Evolutionary conservation across 805 yeast species (phyloP).

Genomic region (Maudiozyma pseudohumilis): DNA sequence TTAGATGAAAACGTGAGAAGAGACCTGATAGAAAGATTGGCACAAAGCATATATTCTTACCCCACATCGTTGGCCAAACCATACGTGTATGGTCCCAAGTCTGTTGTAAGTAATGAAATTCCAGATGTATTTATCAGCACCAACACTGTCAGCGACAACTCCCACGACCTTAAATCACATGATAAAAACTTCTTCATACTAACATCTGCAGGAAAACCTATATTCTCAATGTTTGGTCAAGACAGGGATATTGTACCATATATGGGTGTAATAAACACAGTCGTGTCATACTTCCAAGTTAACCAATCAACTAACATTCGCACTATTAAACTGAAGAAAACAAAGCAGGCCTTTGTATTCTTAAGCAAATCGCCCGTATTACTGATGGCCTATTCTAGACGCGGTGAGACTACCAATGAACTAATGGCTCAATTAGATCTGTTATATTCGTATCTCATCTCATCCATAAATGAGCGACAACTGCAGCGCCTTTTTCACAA

Average conservation of each 20-base stretch:
- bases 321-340: slow-evolving; percentile 33
- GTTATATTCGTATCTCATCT: slow-evolving; percentile 66
- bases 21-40: slow-evolving; percentile 7
- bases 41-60: slow-evolving; percentile 16
- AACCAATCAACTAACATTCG: slow-evolving; percentile 30
- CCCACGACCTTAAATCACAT: slow-evolving; percentile 2
- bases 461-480: slow-evolving; percentile 75
- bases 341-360: slow-evolving; percentile 38
- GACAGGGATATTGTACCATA: slow-evolving; percentile 56
- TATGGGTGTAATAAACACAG: slow-evolving; percentile 73
- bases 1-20: neutral
- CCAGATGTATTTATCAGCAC: slow-evolving; percentile 17
- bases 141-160: neutral
- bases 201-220: slow-evolving; percentile 82
- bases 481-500: slow-evolving; percentile 56
- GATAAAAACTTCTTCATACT: slow-evolving; percentile 68
- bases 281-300: slow-evolving; percentile 57
- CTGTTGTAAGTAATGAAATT: slow-evolving; percentile 24
- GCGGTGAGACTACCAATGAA: slow-evolving; percentile 43
- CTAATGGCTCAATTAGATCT: slow-evolving; percentile 57
- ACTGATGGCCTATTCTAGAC: slow-evolving; percentile 55
- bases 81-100: slow-evolving; percentile 4
- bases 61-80: slow-evolving; percentile 10
- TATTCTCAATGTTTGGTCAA: slow-evolving; percentile 66
- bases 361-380: slow-evolving; percentile 59